Percentiles rank a stretch among this genome's conserved stretches.
These are phyloP conservation scores for Claviceps monticola DNA, from an alignment of 2,329 filamentous ascomycete genomes.

Conservation along the genomic window DNA sequence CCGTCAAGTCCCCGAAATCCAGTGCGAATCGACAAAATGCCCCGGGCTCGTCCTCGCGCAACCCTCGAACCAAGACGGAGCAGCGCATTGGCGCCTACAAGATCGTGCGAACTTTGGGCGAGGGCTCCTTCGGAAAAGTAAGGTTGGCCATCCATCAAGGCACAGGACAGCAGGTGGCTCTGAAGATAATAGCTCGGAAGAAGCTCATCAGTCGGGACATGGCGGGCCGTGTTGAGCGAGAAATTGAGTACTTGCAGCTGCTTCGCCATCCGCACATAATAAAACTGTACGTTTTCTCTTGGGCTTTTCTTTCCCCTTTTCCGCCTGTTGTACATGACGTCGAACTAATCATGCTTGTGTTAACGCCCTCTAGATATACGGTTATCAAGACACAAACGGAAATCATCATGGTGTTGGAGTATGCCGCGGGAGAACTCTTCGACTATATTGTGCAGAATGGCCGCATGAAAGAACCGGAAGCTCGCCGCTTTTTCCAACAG, in stretches of 20 bases:
- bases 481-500: slow-evolving; percentile 97
- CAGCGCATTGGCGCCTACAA: slow-evolving; percentile 87
- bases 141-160: slow-evolving; percentile 89
- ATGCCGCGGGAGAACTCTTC: slow-evolving; percentile 90
- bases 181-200: slow-evolving; percentile 95
- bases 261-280: slow-evolving; percentile 97
- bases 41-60: slow-evolving; percentile 19
- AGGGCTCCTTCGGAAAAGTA: slow-evolving; percentile 97
- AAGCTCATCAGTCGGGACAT: slow-evolving; percentile 95
- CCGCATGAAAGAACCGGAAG: slow-evolving; percentile 77
- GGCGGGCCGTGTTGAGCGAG: slow-evolving; percentile 91
- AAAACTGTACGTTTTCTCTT: slow-evolving; percentile 56
- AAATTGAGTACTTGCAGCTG: slow-evolving; percentile 95
- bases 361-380: slow-evolving; percentile 51
- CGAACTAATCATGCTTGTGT: neutral
- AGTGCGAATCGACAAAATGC: slow-evolving; percentile 18
- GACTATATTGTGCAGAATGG: slow-evolving; percentile 96
- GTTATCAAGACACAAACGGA: slow-evolving; percentile 90
- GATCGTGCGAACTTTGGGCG: slow-evolving; percentile 78
- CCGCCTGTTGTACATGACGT: neutral
- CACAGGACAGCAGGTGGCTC: slow-evolving; percentile 85
- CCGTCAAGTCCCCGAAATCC: slow-evolving; percentile 13
- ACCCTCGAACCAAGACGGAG: slow-evolving; percentile 48
- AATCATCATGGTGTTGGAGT: slow-evolving; percentile 99
- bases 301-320: neutral